Evolutionary conservation across 192 early-diverging fungal genomes (phyloP), one percentile per base, ranked within the genome.

Genomic region (Entomortierella parvispora): DNA sequence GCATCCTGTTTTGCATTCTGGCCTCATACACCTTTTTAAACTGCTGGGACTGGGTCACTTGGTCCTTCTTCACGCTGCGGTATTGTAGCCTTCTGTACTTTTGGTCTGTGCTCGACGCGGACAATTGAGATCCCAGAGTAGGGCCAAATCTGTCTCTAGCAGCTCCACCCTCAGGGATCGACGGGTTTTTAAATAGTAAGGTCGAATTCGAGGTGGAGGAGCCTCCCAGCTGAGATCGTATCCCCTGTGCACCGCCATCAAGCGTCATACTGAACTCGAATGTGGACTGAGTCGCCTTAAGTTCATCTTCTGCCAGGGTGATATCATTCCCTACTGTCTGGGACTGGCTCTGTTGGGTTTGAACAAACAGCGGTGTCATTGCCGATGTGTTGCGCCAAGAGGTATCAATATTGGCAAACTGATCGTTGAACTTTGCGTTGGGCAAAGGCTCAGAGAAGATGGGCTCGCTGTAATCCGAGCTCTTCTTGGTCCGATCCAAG

Each of bases 381-480:
- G 87, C 82, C 11, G 75, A 57, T 23, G 67, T 86, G 29, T 66
- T 58, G 44, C 54, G 59, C 85, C 85, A 90, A 3, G 86, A 87
- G n/a, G 85, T 84, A 70, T 90, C 85, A 17, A 90, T 89, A 18
- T 84, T 76, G 29, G 89, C 83, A 40, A 71, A 77, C 9, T 77
- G 57, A 9, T 89, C 88, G 48, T 79, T 82, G 74, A 93, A 94
- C 26, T 65, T 86, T 0, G 91, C 90, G 65, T 89, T 87, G 3
- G 91, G 90, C 0, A 94, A 71, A 14, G 87, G 76, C 31, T 87
- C 80, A 5, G 83, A 79, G 55, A 93, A 93, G 42, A 92, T 76
- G 7, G 82, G 82, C 48, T 87, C 83, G 23, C 81, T 81, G 71
- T 89, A 92, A 22, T 86, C 80, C 29, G 88, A 85, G 11, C 88